Evolutionary conservation across 2,329 filamentous ascomycete genomes (phyloP), one percentile per base, ranked within the genome.

Genomic region (Monosporascus sp.): DNA sequence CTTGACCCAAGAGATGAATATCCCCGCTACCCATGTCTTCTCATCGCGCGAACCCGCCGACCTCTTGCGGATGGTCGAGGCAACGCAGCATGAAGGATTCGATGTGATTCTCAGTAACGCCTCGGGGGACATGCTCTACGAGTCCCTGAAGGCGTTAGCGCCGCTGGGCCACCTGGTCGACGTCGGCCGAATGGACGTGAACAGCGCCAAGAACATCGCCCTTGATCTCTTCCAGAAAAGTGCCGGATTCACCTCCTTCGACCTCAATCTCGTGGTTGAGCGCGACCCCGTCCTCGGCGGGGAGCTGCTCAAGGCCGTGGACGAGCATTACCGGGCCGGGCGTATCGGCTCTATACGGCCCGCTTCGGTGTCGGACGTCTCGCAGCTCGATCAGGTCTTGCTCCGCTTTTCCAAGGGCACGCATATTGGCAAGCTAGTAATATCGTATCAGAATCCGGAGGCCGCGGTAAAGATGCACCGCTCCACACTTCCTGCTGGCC

Each of bases 381-480:
- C 58, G 3, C 27, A 52, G 31, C 54, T 60, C 5, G 56, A 54
- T 43, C 51, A 57, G 20, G 47, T 31, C 1, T 43, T 61, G 7
- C 45, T 58, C 1, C 37, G 25, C 2, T 58, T 62, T 37, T 59
- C 60, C 5, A 58, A 59, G 24, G 54, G 54, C 3, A 55, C 50
- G 11, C 55, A 58, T 37, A 52, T 63, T n/a, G 64, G 63, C 18
- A 69, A 70, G 52, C 38, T 62, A 1, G 60, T 64, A 5, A 53
- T 60, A 5, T 50, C 52, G 11, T 57, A 52, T 50, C 48, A 54
- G 36, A 37, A 59, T 45, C 46, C 57, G 5, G 22, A 56, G 1
- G 37, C 49, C 3, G 36, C 43, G 1, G 48, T 63, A 7, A 49
- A 22, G 31, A 54, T 54, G 50, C 37, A 37, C 14, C 44, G 37